Conservation (phyloP, 192 early-diverging fungal genomes). For the Allomyces macrogynus region DNA sequence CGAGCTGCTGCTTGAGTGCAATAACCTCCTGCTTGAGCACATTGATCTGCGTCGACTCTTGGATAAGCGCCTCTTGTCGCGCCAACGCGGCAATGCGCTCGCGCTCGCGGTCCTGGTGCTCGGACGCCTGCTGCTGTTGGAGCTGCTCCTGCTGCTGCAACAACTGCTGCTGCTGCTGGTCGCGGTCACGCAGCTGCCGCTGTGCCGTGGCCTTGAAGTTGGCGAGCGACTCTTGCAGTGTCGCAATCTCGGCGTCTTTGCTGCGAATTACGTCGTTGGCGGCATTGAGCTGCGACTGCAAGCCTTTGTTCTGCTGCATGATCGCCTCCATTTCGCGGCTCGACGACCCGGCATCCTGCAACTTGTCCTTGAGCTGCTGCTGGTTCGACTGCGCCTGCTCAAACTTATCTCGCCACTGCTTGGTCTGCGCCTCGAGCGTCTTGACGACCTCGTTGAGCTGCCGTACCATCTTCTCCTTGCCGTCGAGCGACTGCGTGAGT, state of each 20-base stretch:
- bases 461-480: slow-evolving; percentile 22
- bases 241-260: neutral
- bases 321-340: neutral
- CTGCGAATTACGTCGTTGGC: neutral
- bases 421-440: slow-evolving; percentile 7
- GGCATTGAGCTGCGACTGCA: neutral
- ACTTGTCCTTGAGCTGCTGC: neutral
- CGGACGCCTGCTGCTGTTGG: no score
- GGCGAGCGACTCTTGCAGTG: neutral
- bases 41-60: neutral
- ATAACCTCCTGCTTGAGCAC: neutral
- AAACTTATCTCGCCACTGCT: neutral
- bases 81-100: neutral
- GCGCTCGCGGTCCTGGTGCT: no score
- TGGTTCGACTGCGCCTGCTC: neutral
- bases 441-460: slow-evolving; percentile 10
- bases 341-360: neutral
- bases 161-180: no score
- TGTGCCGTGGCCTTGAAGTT: neutral
- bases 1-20: neutral
- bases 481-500: slow-evolving; percentile 57
- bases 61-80: neutral
- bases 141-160: no score
- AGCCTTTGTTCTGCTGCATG: neutral
- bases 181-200: no score